Percentiles rank a stretch among this genome's conserved stretches.
Conservation (phyloP, 495 filamentous ascomycete species). For the Diplogelasinospora grovesii region DNA sequence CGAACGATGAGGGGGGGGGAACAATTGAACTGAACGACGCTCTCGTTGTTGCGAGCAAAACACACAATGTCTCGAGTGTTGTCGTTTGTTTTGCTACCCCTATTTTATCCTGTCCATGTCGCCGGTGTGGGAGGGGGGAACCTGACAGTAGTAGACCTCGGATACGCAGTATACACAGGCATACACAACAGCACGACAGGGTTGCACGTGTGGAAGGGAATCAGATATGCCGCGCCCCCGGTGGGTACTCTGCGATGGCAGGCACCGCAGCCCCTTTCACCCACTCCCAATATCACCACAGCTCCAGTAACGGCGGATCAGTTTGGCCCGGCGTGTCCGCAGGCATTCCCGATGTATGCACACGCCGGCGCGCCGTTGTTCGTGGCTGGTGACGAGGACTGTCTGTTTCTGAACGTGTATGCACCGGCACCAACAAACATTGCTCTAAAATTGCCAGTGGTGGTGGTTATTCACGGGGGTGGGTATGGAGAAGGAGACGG, state of each 20-base stretch:
- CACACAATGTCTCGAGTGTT: too few species aligned
- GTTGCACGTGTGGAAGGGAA: slow-evolving; percentile 15
- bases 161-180: slow-evolving; percentile 7
- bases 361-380: slow-evolving; percentile 7
- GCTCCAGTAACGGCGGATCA: background rate
- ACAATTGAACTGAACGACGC: too few species aligned
- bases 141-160: slow-evolving; percentile 9
- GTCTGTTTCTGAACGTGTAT: slow-evolving; percentile 38
- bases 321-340: slow-evolving; percentile 10
- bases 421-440: slow-evolving; percentile 12
- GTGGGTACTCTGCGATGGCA: slow-evolving; percentile 27
- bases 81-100: background rate
- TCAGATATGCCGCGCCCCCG: slow-evolving; percentile 35
- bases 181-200: background rate
- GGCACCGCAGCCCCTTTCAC: slow-evolving; percentile 19
- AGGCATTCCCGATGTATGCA: slow-evolving; percentile 8
- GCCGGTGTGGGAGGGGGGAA: background rate
- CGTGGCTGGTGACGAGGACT: slow-evolving; percentile 27
- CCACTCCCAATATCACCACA: background rate
- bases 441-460: slow-evolving; percentile 26
- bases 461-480: slow-evolving; percentile 39
- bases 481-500: slow-evolving; percentile 34
- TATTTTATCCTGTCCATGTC: background rate
- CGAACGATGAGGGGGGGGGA: too few species aligned
- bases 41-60: too few species aligned